Base-by-base conservation (phyloP, 805 yeast genomes). In the Candida chilensis region DNA sequence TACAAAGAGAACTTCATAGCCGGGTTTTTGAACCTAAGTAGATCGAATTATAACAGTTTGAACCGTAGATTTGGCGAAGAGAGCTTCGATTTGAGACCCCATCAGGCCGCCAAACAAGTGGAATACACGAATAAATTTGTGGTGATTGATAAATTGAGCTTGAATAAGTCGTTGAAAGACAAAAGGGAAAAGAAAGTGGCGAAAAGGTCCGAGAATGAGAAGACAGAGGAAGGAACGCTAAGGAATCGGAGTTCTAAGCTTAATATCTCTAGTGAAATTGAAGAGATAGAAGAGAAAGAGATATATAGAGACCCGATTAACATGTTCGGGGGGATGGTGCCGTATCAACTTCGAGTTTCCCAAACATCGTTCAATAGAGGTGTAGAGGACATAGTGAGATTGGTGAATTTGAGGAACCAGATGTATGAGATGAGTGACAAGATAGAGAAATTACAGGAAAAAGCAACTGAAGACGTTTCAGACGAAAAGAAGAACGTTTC, bases 1-100 rank as follows among this genome's bases (percentile, higher is more conserved):
- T n/a, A 41, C 2, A 34, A 38, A 26, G 34, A 50, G 4, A 24
- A 40, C 27, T 58, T 52, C 37, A 41, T 43, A 17, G 43, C 47
- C 22, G 73, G 69, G 5, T 60, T 40, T 33, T 40, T 63, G 11
- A 52, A 57, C 28, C 42, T 67, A 30, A 58, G 67, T 32, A 36
- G 71, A 30, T 71, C 72, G 12, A 65, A 61, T 35, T 67, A 53
- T 39, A 51, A 52, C 25, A 34, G 41, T 27, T 17, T 32, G n/a
- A 33, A 32, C 4, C 41, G 44, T 26, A 38, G 44, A n/a, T 60
- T 35, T 33, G 60, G 61, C 3, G 27, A 36, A 9, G 54, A 50
- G 16, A 34, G 45, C 12, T 47, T 40, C 22, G 67, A 60, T 33
- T 29, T 45, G 39, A 38, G 66, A 22, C 47, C 48, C 6, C 42